These are phyloP conservation scores for Mortierella sp. DNA, from an alignment of 371 early-diverging fungal species.

Conservation along the genomic window DNA sequence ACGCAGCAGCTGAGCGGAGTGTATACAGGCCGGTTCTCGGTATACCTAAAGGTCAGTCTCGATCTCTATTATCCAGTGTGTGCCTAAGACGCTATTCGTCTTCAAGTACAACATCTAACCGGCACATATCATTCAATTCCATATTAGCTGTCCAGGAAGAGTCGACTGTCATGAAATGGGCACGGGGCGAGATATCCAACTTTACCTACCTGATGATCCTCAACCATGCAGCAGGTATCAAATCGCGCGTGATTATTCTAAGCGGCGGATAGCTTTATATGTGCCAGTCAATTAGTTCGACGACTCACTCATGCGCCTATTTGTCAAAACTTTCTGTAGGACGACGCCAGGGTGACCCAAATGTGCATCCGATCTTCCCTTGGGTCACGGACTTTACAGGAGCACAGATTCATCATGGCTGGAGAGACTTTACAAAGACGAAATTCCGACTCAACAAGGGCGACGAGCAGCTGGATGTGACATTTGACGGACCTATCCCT, in stretches of 20 bases:
- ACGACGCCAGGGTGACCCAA: slow-evolving; percentile 75
- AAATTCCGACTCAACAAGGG: slow-evolving; percentile 81
- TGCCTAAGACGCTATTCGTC: too few relatives aligned
- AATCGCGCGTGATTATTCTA: background rate
- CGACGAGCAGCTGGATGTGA: slow-evolving; percentile 80
- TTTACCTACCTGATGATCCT: slow-evolving; percentile 87
- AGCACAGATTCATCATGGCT: slow-evolving; percentile 63
- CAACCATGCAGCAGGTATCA: slow-evolving; percentile 80
- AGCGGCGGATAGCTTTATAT: too few relatives aligned
- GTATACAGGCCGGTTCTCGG: background rate
- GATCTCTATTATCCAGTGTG: background rate
- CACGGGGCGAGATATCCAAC: slow-evolving; percentile 81
- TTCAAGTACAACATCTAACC: too few relatives aligned
- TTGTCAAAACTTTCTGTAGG: slow-evolving; percentile 54
- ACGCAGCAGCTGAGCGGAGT: background rate
- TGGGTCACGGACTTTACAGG: slow-evolving; percentile 82
- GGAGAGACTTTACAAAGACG: slow-evolving; percentile 76
- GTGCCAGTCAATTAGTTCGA: background rate
- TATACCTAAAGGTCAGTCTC: slow-evolving; percentile 33
- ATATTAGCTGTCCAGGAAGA: slow-evolving; percentile 65
- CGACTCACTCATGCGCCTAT: background rate
- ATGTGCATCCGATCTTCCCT: slow-evolving; percentile 80
- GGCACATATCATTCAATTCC: too few relatives aligned
- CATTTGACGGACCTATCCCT: slow-evolving; percentile 77
- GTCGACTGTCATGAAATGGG: slow-evolving; percentile 78